These are phyloP conservation scores for Nematocida sp. DNA, from an alignment of 371 early-diverging fungal genomes.

Conservation along the genomic window DNA sequence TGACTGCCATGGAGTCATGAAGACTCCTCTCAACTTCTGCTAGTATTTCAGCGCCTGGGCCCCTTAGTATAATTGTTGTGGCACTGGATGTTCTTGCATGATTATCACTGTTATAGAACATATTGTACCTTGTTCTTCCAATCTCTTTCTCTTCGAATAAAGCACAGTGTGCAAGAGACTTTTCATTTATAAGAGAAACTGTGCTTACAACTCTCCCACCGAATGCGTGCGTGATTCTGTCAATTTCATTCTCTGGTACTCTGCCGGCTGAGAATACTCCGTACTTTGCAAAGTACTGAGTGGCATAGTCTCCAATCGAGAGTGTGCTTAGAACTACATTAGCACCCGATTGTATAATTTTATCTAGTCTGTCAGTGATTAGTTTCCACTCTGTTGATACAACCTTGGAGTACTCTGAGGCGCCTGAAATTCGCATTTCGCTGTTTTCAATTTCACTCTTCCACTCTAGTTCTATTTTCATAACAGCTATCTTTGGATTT, in stretches of 20 bases:
- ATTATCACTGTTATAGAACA: conserved; percentile 83
- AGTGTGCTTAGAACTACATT: conserved; percentile 95
- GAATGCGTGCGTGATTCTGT: conserved; percentile 85
- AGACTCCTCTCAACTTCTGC: conserved; percentile 96
- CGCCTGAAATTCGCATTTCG: conserved; percentile 92
- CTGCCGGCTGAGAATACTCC: conserved; percentile 98
- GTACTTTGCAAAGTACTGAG: conserved; percentile 99
- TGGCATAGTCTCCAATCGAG: conserved; percentile 98
- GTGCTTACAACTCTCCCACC: conserved; percentile 85
- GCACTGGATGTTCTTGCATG: conserved; percentile 74
- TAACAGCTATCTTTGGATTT: conserved; percentile 84
- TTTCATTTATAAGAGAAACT: conserved; percentile 73
- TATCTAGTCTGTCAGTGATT: conserved; percentile 94
- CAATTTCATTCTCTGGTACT: conserved; percentile 84
- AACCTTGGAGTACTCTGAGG: conserved; percentile 92
- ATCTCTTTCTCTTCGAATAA: conserved; percentile 93
- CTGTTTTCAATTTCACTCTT: conserved; percentile 99
- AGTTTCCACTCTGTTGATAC: conserved; percentile 99
- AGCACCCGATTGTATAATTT: conserved; percentile 90
- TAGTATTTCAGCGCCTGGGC: conserved; percentile 97
- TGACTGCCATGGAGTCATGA: conserved; percentile 98
- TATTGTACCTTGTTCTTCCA: conserved; percentile 92
- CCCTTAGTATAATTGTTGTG: conserved; percentile 90
- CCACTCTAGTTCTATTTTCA: conserved; percentile 96
- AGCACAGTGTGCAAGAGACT: conserved; percentile 77